Evolutionary conservation across 163 green algal species (phyloP).

Genomic region (Scenedesmus sp.): DNA sequence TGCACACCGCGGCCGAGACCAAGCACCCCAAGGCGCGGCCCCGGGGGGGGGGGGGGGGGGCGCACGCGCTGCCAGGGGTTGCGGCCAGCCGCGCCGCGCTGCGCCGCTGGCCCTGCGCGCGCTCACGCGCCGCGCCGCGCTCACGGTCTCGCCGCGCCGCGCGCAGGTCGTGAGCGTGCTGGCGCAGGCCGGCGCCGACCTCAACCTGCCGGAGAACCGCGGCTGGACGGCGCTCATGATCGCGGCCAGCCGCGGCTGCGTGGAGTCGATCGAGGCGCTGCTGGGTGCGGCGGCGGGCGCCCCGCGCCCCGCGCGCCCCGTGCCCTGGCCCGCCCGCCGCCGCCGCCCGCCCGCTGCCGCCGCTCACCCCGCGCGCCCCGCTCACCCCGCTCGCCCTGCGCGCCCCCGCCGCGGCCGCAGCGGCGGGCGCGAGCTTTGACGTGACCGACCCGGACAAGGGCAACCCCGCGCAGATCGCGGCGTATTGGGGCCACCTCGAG

Average conservation of each 20-base stretch:
- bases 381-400: too few relatives aligned
- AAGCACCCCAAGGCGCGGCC: slow-evolving; percentile 32
- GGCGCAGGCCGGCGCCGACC: slow-evolving; percentile 33
- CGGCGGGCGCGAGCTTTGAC: slow-evolving; percentile 33
- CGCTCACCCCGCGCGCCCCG: too few relatives aligned
- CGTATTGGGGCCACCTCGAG: slow-evolving; percentile 41
- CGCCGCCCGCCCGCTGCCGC: too few relatives aligned
- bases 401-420: neutral
- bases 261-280: slow-evolving; percentile 39
- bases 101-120: too few relatives aligned
- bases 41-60: too few relatives aligned
- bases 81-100: too few relatives aligned
- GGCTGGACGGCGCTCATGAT: slow-evolving; percentile 43
- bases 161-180: slow-evolving; percentile 25
- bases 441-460: slow-evolving; percentile 41
- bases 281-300: slow-evolving; percentile 35
- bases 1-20: slow-evolving; percentile 40
- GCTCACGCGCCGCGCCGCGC: too few relatives aligned
- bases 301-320: too few relatives aligned
- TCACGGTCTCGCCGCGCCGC: neutral
- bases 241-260: slow-evolving; percentile 34
- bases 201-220: slow-evolving; percentile 39
- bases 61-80: too few relatives aligned
- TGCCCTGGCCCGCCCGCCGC: too few relatives aligned
- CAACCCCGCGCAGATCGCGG: slow-evolving; percentile 39